Conservation (phyloP, 75 land plant genomes). For the Chamaecyparis obtusa region DNA sequence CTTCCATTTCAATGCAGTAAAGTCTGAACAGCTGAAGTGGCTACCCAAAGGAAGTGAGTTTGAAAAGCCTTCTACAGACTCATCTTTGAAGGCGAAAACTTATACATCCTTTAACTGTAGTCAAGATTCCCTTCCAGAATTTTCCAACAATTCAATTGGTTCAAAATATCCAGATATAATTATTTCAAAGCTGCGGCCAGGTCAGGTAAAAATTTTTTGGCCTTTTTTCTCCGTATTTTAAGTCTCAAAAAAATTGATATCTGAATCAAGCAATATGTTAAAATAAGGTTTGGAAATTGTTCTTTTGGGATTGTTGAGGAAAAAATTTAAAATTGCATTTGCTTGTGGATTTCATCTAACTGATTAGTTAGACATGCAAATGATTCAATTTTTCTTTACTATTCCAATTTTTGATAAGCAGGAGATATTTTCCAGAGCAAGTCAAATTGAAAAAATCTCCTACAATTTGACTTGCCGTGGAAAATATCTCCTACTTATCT, state of each 20-base stretch:
- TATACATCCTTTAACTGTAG: conserved; percentile 82
- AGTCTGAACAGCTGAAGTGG: conserved; percentile 78
- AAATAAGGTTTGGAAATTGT: no score
- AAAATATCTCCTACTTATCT: no score
- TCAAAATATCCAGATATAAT: conserved; percentile 53
- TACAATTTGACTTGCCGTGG: no score
- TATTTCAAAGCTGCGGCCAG: conserved; percentile 83
- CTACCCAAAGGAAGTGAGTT: conserved; percentile 83
- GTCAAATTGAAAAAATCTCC: no score
- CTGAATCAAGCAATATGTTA: no score
- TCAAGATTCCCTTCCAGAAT: conserved; percentile 67
- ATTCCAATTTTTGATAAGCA: background rate
- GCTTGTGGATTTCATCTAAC: background rate
- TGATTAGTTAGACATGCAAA: background rate
- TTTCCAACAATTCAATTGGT: conserved; percentile 46
- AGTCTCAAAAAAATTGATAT: background rate
- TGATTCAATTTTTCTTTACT: background rate
- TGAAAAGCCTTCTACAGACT: conserved; percentile 25
- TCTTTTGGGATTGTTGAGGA: no score
- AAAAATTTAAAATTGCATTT: background rate
- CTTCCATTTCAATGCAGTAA: conserved; percentile 45
- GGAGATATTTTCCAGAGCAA: no score
- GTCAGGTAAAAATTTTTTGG: conserved; percentile 51
- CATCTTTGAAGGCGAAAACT: conserved; percentile 40
- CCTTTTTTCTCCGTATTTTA: background rate